Evolutionary conservation across 805 yeast genomes (phyloP), one percentile per base, ranked within the genome.

Genomic region (Ascoidea rubescens): DNA sequence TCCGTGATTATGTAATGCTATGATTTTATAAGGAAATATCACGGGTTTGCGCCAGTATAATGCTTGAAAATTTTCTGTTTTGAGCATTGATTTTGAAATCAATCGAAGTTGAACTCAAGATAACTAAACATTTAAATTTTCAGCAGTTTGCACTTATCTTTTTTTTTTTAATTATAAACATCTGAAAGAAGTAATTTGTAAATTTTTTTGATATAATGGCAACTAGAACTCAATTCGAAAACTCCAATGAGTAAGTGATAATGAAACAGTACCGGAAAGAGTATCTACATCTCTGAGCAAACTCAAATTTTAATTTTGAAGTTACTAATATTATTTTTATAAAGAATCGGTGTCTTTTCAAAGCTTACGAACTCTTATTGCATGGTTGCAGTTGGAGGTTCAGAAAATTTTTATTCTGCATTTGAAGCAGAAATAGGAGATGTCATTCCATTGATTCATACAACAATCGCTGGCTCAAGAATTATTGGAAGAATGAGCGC

Each of bases 401-500:
- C 97, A 47, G 85, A 80, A 65, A 81, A 81, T 66, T 80, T 81
- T 60, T 86, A 84, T 68, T 89, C 97, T 53, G 96, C 97, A 32
- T 91, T 93, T 66, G 99, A 93, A 74, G 96, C 96, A 51, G 96
- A 93, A 70, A 74, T 95, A 57, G 97, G 97, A 56, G 98, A 90
- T 69, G 89, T 88, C 51, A 81, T 93, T 57, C 99, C 99, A 51
- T 87, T 93, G 62, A 93, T 87, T 57, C 96, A 93, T 66, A 88
- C 98, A 52, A 93, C 99, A 54, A 93, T 93, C 62, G 97, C 97
- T 37, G 99, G 99, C 61, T 90, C 96, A 63, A 84, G 99, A 71
- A 93, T 93, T 58, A 84, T 93, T 55, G 99, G 99, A 63, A 80
- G 99, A 69, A 85, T 93, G 95, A 86, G 96, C 46, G 97, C 96